A percentile compares a stretch with the other conserved stretches of the same genome.
phyloP scores from a whole-genome alignment of 805 yeast species.

The Cyberlindnera amylophila region DNA sequence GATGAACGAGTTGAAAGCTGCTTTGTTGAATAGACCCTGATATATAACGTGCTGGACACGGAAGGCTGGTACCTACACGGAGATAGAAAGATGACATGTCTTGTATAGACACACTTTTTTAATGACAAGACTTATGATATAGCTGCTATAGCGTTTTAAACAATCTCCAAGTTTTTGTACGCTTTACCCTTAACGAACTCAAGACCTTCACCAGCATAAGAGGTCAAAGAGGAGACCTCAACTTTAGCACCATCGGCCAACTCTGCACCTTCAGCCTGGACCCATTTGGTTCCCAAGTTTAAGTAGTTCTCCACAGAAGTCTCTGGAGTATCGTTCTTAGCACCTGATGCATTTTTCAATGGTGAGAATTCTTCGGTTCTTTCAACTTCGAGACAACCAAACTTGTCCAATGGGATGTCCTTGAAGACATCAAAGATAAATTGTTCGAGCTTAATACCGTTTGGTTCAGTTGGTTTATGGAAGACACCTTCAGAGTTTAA shows the following conservation, averaged over 20 bases:
- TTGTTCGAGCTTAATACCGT: conserved; percentile 94
- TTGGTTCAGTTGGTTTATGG: conserved; percentile 66
- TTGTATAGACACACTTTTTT: too few species aligned
- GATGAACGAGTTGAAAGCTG: conserved; percentile 19
- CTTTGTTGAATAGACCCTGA: conserved; percentile 13
- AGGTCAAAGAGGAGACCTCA: conserved; percentile 73
- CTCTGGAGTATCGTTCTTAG: conserved; percentile 80
- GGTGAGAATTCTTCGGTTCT: conserved; percentile 89
- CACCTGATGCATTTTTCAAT: conserved; percentile 82
- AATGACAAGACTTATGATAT: too few species aligned
- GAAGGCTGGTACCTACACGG: not conserved
- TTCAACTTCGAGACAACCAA: conserved; percentile 90
- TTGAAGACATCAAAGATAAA: conserved; percentile 96
- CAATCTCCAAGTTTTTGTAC: conserved; percentile 28
- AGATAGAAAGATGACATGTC: too few species aligned
- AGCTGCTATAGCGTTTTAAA: too few species aligned
- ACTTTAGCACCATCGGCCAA: conserved; percentile 45
- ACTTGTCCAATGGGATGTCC: conserved; percentile 59
- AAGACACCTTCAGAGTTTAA: conserved; percentile 44
- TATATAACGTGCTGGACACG: conserved; percentile 6
- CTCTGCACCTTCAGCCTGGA: conserved; percentile 62
- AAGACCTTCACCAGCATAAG: conserved; percentile 74
- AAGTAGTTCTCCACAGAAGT: conserved; percentile 69
- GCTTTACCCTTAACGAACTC: conserved; percentile 48
- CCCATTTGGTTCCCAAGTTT: conserved; percentile 71